phyloP scores from a whole-genome alignment of 352 stramenopile genomes.

The Elongisporangium senticosum region DNA sequence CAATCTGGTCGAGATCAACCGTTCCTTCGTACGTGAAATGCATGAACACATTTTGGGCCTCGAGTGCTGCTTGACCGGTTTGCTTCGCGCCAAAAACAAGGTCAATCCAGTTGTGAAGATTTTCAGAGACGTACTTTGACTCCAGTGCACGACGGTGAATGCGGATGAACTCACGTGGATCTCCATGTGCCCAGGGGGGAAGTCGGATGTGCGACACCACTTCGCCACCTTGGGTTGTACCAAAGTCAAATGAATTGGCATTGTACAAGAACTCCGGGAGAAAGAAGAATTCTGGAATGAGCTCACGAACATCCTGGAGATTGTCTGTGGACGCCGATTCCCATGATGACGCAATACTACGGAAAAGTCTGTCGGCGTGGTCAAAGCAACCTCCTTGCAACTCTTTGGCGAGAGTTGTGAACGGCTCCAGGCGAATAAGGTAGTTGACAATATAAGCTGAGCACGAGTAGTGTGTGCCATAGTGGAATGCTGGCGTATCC shows the following conservation, averaged over 20 bases:
- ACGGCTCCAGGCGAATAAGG: constrained; percentile 91
- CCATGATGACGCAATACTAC: constrained; percentile 93
- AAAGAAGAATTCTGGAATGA: constrained; percentile 81
- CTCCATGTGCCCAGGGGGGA: constrained; percentile 91
- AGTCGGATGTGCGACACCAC: constrained; percentile 90
- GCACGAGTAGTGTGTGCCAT: constrained; percentile 96
- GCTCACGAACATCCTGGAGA: constrained; percentile 78
- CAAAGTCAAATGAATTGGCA: constrained; percentile 60
- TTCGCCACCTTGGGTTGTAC: constrained; percentile 77
- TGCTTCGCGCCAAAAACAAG: constrained; percentile 97
- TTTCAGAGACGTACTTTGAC: constrained; percentile 92
- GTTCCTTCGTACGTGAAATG: constrained; percentile 81
- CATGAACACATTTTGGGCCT: constrained; percentile 92
- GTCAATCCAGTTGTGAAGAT: constrained; percentile 98
- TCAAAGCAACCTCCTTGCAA: constrained; percentile 86
- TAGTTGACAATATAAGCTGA: constrained; percentile 97
- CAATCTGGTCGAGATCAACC: constrained; percentile 74
- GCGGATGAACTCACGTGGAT: constrained; percentile 92
- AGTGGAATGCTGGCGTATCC: constrained; percentile 92
- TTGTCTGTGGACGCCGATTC: constrained; percentile 91
- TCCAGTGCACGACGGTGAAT: constrained; percentile 95
- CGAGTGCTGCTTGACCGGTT: constrained; percentile 87
- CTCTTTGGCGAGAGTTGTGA: constrained; percentile 59
- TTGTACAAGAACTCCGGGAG: constrained; percentile 80
- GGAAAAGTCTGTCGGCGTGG: constrained; percentile 94